These are phyloP conservation scores for Priceomyces castillae DNA, from an alignment of 805 yeast genomes.

Conservation along the genomic window DNA sequence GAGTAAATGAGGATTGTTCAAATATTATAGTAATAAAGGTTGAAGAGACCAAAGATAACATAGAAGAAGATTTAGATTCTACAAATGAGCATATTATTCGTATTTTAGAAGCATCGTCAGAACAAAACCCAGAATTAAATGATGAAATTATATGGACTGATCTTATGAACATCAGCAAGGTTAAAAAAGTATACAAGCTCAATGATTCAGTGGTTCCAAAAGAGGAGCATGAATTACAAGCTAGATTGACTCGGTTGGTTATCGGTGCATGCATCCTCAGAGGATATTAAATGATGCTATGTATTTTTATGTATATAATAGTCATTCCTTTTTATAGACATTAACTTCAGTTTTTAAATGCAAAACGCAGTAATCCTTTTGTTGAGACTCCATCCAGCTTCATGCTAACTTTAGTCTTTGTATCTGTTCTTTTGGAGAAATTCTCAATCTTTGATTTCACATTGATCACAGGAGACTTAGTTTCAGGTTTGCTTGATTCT, in stretches of 20 bases:
- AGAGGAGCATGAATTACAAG: constrained; percentile 16
- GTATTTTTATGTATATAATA: neutral
- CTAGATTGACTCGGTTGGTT: constrained; percentile 37
- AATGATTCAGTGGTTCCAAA: constrained; percentile 24
- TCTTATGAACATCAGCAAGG: constrained; percentile 24
- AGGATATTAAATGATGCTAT: constrained; percentile 29
- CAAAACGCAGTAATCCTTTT: constrained; percentile 1
- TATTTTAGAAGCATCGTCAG: constrained; percentile 12
- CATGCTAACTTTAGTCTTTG: too few relatives aligned
- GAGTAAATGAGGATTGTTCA: constrained; percentile 51
- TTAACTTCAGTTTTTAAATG: neutral
- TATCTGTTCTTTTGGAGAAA: too few relatives aligned
- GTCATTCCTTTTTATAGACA: neutral
- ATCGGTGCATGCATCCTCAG: constrained; percentile 49
- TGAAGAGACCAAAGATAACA: constrained; percentile 12
- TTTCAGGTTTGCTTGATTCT: neutral
- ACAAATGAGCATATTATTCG: constrained; percentile 32
- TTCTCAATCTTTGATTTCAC: too few relatives aligned
- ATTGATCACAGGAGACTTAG: neutral
- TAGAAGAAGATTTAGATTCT: constrained; percentile 12
- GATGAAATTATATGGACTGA: constrained; percentile 21
- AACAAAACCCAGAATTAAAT: constrained; percentile 14
- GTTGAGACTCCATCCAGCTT: neutral
- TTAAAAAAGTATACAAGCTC: constrained; percentile 37
- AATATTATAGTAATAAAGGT: constrained; percentile 54